Evolutionary conservation across 345 rosid species (phyloP).

Genomic region (Schrenkiella parvula): DNA sequence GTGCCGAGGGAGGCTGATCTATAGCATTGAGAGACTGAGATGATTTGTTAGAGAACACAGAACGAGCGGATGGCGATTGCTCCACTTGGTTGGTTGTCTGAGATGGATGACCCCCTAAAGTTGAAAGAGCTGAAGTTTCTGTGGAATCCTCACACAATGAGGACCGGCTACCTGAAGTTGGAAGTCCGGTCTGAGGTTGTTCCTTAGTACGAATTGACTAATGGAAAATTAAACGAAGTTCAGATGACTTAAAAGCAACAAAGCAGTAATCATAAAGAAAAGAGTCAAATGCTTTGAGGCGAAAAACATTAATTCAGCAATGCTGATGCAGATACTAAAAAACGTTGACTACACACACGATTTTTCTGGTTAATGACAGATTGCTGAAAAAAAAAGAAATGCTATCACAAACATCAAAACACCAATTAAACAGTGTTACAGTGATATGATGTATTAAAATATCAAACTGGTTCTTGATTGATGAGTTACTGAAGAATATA

Average conservation of each 20-base stretch:
- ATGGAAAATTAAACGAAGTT: constrained; percentile 18
- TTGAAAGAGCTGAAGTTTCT: constrained; percentile 38
- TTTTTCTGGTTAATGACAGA: background rate
- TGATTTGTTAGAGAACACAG: constrained; percentile 32
- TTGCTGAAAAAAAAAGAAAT: background rate
- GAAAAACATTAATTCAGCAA: background rate
- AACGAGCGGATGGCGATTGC: constrained; percentile 42
- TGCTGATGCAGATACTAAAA: background rate
- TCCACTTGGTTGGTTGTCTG: constrained; percentile 41
- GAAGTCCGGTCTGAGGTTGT: constrained; percentile 43
- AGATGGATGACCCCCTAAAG: constrained; percentile 35
- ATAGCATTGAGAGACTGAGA: constrained; percentile 33
- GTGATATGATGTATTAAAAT: background rate
- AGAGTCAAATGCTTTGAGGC: background rate
- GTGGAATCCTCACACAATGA: constrained; percentile 27
- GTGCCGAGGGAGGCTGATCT: constrained; percentile 55
- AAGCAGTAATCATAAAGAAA: background rate
- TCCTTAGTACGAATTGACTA: constrained; percentile 69
- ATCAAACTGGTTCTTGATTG: background rate
- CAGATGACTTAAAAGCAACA: background rate
- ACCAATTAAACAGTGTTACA: background rate
- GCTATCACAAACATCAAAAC: background rate
- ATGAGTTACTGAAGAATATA: background rate
- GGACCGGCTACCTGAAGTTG: constrained; percentile 40
- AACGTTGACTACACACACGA: background rate